These are phyloP conservation scores for Plantago ovata DNA, from an alignment of 257 asterid species.

Conservation along the genomic window DNA sequence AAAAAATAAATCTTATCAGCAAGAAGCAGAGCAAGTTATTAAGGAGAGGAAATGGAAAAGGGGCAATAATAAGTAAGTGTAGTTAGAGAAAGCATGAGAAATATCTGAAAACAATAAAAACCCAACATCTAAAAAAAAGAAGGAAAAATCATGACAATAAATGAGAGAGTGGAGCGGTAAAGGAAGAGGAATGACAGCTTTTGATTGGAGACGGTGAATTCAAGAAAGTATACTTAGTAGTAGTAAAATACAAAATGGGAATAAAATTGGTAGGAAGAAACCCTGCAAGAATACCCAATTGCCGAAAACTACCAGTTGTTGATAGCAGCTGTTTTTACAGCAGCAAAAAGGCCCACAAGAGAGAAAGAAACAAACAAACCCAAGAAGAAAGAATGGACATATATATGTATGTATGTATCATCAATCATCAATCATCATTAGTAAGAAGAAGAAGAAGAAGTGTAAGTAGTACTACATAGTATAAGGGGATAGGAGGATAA, in stretches of 20 bases:
- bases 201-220: slow-evolving; percentile 33
- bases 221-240: background rate
- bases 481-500: too few relatives aligned
- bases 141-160: slow-evolving; percentile 29
- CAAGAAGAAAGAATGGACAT: too few relatives aligned
- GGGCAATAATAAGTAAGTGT: slow-evolving; percentile 1
- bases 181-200: slow-evolving; percentile 20
- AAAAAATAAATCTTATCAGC: slow-evolving; percentile 22
- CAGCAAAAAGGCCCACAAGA: slow-evolving; percentile 11
- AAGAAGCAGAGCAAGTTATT: slow-evolving; percentile 27
- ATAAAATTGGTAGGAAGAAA: slow-evolving; percentile 35
- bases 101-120: slow-evolving; percentile 52
- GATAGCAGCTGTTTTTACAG: slow-evolving; percentile 54
- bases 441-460: too few relatives aligned
- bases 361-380: too few relatives aligned
- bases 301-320: slow-evolving; percentile 31
- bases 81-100: slow-evolving; percentile 44
- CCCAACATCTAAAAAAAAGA: slow-evolving; percentile 8
- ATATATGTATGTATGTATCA: too few relatives aligned
- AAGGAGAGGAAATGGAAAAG: slow-evolving; percentile 24
- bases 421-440: too few relatives aligned
- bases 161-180: slow-evolving; percentile 20
- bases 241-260: too few relatives aligned
- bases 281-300: slow-evolving; percentile 35
- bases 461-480: too few relatives aligned